Percentiles rank a stretch among this genome's conserved stretches.
phyloP scores from a whole-genome alignment of 169 alveolate genomes.

The Condylostoma magnum region DNA sequence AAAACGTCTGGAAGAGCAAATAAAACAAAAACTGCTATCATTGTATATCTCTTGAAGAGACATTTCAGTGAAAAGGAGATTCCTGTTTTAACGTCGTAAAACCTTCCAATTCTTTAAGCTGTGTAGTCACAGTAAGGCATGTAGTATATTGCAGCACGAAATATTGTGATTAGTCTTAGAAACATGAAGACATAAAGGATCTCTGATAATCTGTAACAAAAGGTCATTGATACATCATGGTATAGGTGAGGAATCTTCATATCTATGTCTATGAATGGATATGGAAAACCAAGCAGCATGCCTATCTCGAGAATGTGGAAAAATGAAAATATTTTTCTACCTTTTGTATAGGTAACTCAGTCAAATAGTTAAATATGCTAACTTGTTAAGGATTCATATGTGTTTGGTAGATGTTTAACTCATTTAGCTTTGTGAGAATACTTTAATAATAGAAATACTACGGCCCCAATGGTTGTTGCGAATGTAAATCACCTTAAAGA shows the following conservation, averaged over 20 bases:
- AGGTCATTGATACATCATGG: background rate
- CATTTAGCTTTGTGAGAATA: no score
- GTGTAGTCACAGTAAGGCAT: background rate
- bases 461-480: no score
- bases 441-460: no score
- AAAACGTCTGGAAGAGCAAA: background rate
- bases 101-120: background rate
- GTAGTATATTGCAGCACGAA: background rate
- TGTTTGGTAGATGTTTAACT: no score
- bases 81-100: background rate
- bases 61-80: constrained; percentile 3
- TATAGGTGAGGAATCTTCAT: background rate
- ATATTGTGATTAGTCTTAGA: background rate
- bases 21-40: background rate
- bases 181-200: constrained; percentile 4
- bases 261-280: background rate
- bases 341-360: no score
- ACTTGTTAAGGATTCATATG: no score
- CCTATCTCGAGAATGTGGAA: no score
- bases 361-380: no score
- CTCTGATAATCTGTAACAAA: background rate
- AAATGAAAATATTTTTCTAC: no score
- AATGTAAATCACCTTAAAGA: no score
- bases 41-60: background rate
- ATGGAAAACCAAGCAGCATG: background rate